These are phyloP conservation scores for Mercurialis annua DNA, from an alignment of 345 rosid genomes.

Conservation along the genomic window DNA sequence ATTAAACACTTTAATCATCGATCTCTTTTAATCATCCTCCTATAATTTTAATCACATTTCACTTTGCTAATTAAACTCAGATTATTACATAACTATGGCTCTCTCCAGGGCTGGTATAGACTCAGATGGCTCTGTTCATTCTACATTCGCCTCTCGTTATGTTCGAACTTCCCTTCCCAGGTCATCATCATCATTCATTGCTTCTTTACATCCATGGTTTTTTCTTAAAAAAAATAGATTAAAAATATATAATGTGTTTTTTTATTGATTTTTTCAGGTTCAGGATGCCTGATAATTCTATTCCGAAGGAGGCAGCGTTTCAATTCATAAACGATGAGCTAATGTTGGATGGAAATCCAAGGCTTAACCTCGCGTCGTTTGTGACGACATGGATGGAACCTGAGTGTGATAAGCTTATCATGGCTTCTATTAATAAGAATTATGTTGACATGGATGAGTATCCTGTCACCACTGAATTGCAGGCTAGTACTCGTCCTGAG, in stretches of 20 bases:
- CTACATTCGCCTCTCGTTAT: slow-evolving; percentile 29
- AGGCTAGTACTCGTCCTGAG: slow-evolving; percentile 10
- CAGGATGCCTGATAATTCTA: slow-evolving; percentile 21
- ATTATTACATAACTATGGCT: slow-evolving; percentile 13
- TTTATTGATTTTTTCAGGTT: slow-evolving; percentile 13
- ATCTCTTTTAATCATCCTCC: background rate
- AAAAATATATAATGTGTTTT: no score
- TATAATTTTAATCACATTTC: background rate
- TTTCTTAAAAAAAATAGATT: background rate
- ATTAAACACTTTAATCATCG: background rate
- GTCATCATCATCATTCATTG: no score
- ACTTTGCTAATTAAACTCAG: background rate
- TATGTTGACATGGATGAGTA: slow-evolving; percentile 33
- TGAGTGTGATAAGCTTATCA: slow-evolving; percentile 23
- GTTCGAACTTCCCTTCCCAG: slow-evolving; percentile 28
- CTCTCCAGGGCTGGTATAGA: slow-evolving; percentile 25
- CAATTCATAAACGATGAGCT: slow-evolving; percentile 26
- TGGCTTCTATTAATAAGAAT: slow-evolving; percentile 24
- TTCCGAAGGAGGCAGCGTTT: slow-evolving; percentile 28
- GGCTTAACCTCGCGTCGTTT: slow-evolving; percentile 24
- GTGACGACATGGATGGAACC: slow-evolving; percentile 31
- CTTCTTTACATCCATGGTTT: background rate
- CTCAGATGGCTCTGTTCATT: slow-evolving; percentile 18
- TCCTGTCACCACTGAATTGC: slow-evolving; percentile 28
- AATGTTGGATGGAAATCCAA: slow-evolving; percentile 25